Conservation (phyloP, 257 asterid species). For the Haberlea rhodopensis region DNA sequence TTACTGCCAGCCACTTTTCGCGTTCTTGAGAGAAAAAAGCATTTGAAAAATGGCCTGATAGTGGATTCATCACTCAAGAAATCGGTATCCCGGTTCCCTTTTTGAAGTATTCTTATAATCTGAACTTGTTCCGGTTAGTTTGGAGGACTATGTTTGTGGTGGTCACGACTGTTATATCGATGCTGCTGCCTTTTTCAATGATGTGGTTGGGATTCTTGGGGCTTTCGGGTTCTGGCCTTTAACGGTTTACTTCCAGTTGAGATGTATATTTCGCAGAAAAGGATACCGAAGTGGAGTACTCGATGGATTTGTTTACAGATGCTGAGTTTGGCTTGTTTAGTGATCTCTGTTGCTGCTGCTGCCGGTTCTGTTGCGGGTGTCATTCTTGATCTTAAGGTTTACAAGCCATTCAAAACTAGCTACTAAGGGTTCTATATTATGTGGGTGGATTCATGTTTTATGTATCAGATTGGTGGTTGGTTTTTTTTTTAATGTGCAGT, state of each 20-base stretch:
- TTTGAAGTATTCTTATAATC: slow-evolving; percentile 8
- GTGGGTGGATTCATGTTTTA: neutral
- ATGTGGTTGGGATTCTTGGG: slow-evolving; percentile 52
- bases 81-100: slow-evolving; percentile 25
- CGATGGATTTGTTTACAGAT: slow-evolving; percentile 44
- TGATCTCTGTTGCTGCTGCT: slow-evolving; percentile 45
- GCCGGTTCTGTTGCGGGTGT: slow-evolving; percentile 55
- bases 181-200: slow-evolving; percentile 54
- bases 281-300: slow-evolving; percentile 42
- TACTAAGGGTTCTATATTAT: slow-evolving; percentile 18
- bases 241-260: slow-evolving; percentile 52
- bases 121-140: slow-evolving; percentile 38
- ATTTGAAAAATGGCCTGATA: slow-evolving; percentile 33
- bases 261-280: slow-evolving; percentile 56
- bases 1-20: slow-evolving; percentile 54
- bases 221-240: slow-evolving; percentile 59
- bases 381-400: slow-evolving; percentile 52
- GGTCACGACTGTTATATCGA: slow-evolving; percentile 43
- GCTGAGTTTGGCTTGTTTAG: slow-evolving; percentile 39
- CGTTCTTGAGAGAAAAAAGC: slow-evolving; percentile 43
- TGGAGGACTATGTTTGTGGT: slow-evolving; percentile 48
- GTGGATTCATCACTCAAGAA: slow-evolving; percentile 30
- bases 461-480: slow-evolving; percentile 22
- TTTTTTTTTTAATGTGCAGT: slow-evolving; percentile 3
- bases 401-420: slow-evolving; percentile 48